Conservation (phyloP, 345 rosid genomes). For the Syzygium aqueum region DNA sequence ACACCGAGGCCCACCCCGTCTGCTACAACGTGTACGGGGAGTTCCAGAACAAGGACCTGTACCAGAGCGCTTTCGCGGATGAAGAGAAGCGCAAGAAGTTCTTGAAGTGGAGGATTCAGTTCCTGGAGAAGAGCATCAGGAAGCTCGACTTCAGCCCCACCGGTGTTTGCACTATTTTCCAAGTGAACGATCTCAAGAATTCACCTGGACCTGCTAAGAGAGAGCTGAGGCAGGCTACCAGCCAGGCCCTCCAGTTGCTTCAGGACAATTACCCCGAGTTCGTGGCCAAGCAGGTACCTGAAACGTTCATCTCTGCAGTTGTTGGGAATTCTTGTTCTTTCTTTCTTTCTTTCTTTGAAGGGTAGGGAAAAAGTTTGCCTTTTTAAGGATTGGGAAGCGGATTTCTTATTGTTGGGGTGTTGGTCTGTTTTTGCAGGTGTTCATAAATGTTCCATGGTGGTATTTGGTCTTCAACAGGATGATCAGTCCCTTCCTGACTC, state of each 20-base stretch:
- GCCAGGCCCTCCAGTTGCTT: slow-evolving; percentile 28
- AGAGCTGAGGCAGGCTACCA: slow-evolving; percentile 25
- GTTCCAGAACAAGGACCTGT: slow-evolving; percentile 27
- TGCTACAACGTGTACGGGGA: slow-evolving; percentile 44
- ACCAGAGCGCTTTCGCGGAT: slow-evolving; percentile 19
- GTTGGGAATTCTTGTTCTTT: background rate
- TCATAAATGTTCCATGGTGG: slow-evolving; percentile 59
- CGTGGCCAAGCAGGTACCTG: slow-evolving; percentile 31
- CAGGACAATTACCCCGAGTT: slow-evolving; percentile 56
- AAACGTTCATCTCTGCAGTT: background rate
- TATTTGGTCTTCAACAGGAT: slow-evolving; percentile 33
- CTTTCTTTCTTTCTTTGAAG: background rate
- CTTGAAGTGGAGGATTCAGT: slow-evolving; percentile 36
- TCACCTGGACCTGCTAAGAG: slow-evolving; percentile 33
- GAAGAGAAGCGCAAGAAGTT: slow-evolving; percentile 38
- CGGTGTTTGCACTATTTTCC: slow-evolving; percentile 27
- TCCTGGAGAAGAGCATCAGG: slow-evolving; percentile 40
- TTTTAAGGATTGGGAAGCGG: background rate
- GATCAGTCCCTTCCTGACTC: slow-evolving; percentile 46
- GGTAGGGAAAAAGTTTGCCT: background rate
- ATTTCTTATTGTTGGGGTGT: background rate
- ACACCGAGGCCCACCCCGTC: slow-evolving; percentile 40
- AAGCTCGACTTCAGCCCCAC: slow-evolving; percentile 35
- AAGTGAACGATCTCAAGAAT: slow-evolving; percentile 39
- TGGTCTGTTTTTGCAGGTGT: slow-evolving; percentile 17